Evolutionary conservation across 108 stramenopile species (phyloP), one percentile per base, ranked within the genome.

Genomic region (Phaeodactylum tricornutum): DNA sequence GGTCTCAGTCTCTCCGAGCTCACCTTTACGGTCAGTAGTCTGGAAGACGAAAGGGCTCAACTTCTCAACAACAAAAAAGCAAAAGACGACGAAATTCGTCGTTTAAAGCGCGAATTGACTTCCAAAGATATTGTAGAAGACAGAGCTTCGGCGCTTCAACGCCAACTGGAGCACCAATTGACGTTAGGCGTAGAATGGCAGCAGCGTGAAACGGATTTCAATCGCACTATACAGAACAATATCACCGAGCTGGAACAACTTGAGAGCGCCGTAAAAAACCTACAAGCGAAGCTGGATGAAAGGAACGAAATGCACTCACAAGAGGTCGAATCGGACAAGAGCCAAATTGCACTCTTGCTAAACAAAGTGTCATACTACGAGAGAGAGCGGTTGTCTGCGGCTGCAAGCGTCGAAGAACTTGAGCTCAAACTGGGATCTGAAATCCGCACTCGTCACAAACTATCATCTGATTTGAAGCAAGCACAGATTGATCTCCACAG

Each of bases 21-120:
- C 3, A 40, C 38, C 3, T 3, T 4, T 40, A 20, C 17, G 7
- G 21, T 40, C 19, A 3, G 19, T 4, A 40, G 21, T 4, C 7
- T 40, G 38, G 21, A 20, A 40, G 38, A 40, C 4, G 38, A 40
- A 40, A 40, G 38, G 21, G 7, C 19, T 40, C 19, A 16, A 3
- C 38, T 40, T 40, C 17, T 40, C 21, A 20, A 40, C 4, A 16
- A 40, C 4, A 45, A 45, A 26, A 26, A 23, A 45, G 44, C 23
- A 21, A 45, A n/a, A 26, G 44, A 45, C 15, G 44, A 45, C n/a
- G 33, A 34, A 34, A 34, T 34, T 34, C 9, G 33, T 34, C 9
- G 33, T 14, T 34, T 34, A 34, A 34, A 34, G 33, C 11, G 14
- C 11, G 33, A 34, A 11, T 14, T 34, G 9, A 34, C 9, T 11